These are phyloP conservation scores for Cetradonia linearis DNA, from an alignment of 495 filamentous ascomycete genomes.

Conservation along the genomic window DNA sequence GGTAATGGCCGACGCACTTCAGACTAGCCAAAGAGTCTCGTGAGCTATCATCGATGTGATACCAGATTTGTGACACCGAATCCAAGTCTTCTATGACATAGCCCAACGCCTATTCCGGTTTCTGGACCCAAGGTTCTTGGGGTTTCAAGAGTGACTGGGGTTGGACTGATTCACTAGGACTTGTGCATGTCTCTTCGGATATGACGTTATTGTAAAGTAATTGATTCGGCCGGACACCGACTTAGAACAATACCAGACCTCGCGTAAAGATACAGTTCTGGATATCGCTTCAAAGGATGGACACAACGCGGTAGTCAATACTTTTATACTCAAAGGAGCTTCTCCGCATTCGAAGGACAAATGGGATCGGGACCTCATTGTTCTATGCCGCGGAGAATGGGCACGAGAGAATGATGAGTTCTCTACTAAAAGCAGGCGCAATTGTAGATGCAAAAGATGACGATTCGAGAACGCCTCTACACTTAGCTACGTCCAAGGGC, in stretches of 20 bases:
- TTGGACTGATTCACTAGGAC: background rate
- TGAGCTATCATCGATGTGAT: background rate
- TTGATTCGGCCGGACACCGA: background rate
- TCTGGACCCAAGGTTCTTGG: too few relatives aligned
- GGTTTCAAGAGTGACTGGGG: too few relatives aligned
- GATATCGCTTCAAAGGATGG: background rate
- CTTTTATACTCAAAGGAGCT: background rate
- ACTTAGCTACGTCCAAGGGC: constrained; percentile 19
- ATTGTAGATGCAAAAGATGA: background rate
- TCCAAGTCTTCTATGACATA: background rate
- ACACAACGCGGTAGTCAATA: background rate
- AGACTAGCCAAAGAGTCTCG: background rate
- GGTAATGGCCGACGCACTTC: constrained; percentile 3
- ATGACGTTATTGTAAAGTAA: background rate
- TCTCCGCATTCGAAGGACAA: background rate
- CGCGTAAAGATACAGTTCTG: background rate
- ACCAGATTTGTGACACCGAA: background rate
- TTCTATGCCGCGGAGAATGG: background rate
- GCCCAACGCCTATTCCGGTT: background rate
- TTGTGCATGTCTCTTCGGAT: background rate
- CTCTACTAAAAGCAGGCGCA: background rate
- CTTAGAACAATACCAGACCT: background rate
- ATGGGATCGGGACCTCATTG: background rate
- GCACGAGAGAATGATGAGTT: background rate
- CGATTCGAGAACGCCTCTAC: constrained; percentile 20